A percentile compares a stretch with the other conserved stretches of the same genome.
phyloP scores from a whole-genome alignment of 1,284 basidiomycete species.

The Malassezia restricta region DNA sequence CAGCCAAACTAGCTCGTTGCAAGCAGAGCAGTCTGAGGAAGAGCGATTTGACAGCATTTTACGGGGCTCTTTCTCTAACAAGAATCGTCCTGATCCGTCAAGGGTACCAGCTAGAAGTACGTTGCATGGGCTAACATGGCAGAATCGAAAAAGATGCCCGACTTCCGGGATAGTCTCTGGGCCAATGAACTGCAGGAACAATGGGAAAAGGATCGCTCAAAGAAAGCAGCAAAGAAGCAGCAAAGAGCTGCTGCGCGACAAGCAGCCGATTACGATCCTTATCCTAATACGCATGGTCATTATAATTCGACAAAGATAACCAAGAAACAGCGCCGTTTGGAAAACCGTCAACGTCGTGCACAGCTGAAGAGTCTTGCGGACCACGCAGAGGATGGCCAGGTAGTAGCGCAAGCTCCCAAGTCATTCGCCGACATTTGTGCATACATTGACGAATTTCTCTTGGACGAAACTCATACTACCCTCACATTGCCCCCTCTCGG shows the following conservation, averaged over 20 bases:
- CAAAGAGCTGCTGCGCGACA: conserved; percentile 46
- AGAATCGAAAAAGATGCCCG: background rate
- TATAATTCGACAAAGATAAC: conserved; percentile 23
- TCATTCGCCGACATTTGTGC: conserved; percentile 28
- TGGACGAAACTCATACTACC: conserved; percentile 24
- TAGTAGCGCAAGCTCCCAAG: conserved; percentile 16
- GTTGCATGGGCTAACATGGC: background rate
- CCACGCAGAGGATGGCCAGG: conserved; percentile 10
- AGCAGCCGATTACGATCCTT: conserved; percentile 51
- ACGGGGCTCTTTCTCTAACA: background rate
- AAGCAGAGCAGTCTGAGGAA: background rate
- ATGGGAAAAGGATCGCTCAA: conserved; percentile 25
- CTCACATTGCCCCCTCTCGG: conserved; percentile 41
- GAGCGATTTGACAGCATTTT: background rate
- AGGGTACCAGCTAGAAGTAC: background rate
- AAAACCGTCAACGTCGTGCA: conserved; percentile 22
- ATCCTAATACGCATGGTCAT: conserved; percentile 35
- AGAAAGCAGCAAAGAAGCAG: conserved; percentile 25
- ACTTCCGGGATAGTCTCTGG: conserved; percentile 48
- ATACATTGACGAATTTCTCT: conserved; percentile 33
- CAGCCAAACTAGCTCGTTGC: background rate
- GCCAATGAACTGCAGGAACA: conserved; percentile 58
- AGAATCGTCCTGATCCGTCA: background rate
- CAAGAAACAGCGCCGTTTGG: conserved; percentile 25
- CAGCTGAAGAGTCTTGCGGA: conserved; percentile 22